Evolutionary conservation across 805 yeast species (phyloP).

Genomic region (Myxozyma geophila): DNA sequence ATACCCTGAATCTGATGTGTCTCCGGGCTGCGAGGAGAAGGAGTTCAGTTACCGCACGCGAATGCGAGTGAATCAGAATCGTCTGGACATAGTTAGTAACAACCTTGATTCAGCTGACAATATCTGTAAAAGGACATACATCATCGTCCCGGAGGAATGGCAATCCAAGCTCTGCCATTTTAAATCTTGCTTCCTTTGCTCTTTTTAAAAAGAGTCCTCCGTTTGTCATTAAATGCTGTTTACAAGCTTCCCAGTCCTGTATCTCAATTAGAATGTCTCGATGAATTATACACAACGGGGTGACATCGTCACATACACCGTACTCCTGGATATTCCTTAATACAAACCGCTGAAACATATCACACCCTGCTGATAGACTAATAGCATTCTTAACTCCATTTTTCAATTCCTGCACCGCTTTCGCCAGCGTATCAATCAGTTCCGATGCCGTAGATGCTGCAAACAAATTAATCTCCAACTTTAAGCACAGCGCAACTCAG

Average conservation of each 20-base stretch:
- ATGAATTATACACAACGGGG: neutral
- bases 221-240: slow-evolving; percentile 84
- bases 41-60: slow-evolving; percentile 84
- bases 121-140: slow-evolving; percentile 44
- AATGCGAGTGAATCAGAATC: slow-evolving; percentile 85
- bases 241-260: slow-evolving; percentile 92
- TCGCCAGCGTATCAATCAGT: slow-evolving; percentile 76
- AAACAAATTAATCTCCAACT: neutral
- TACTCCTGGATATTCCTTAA: slow-evolving; percentile 80
- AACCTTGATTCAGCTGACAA: neutral
- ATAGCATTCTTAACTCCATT: slow-evolving; percentile 85
- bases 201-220: slow-evolving; percentile 90
- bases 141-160: slow-evolving; percentile 94
- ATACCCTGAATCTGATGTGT: slow-evolving; percentile 81
- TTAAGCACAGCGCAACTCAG: neutral
- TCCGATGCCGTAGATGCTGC: slow-evolving; percentile 86
- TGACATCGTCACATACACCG: slow-evolving; percentile 46
- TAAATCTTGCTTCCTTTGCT: slow-evolving; percentile 86
- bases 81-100: slow-evolving; percentile 22
- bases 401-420: slow-evolving; percentile 76
- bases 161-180: slow-evolving; percentile 84
- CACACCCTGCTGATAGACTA: slow-evolving; percentile 96
- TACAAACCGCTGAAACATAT: slow-evolving; percentile 90
- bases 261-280: neutral
- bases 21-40: slow-evolving; percentile 76